Percentiles rank a stretch among this genome's conserved stretches.
Evolutionary conservation across 176 grass and related monocot genomes (phyloP).

Genomic region (Guadua angustifolia): DNA sequence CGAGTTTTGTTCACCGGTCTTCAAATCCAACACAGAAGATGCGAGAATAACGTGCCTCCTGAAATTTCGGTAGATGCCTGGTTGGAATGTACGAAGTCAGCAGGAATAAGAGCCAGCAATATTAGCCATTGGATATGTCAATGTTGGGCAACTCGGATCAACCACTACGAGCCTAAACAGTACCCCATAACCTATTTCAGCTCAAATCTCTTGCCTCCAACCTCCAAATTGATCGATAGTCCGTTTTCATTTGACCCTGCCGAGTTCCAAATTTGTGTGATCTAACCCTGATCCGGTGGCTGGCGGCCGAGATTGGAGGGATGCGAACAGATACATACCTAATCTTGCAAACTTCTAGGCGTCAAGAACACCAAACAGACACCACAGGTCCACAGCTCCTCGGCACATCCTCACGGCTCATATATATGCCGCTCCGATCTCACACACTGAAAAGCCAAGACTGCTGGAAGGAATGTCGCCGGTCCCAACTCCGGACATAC

Average conservation of each 20-base stretch:
- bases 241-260: not conserved
- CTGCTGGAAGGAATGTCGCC: constrained; percentile 24
- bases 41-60: not conserved
- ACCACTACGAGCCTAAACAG: no score
- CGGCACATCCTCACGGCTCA: not conserved
- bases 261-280: not conserved
- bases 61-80: not conserved
- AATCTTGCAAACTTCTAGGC: not conserved
- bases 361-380: not conserved
- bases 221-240: not conserved
- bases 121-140: not conserved
- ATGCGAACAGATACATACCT: not conserved
- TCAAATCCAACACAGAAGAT: not conserved
- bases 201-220: not conserved
- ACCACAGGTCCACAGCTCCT: not conserved
- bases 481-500: constrained; percentile 27
- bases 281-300: not conserved
- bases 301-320: not conserved
- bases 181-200: not conserved
- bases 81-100: not conserved
- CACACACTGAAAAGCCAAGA: constrained; percentile 16
- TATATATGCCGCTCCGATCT: not conserved
- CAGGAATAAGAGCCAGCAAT: not conserved
- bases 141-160: no score
- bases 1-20: not conserved